Evolutionary conservation across 257 asterid genomes (phyloP), one percentile per base, ranked within the genome.

Genomic region (Solanum chilense): DNA sequence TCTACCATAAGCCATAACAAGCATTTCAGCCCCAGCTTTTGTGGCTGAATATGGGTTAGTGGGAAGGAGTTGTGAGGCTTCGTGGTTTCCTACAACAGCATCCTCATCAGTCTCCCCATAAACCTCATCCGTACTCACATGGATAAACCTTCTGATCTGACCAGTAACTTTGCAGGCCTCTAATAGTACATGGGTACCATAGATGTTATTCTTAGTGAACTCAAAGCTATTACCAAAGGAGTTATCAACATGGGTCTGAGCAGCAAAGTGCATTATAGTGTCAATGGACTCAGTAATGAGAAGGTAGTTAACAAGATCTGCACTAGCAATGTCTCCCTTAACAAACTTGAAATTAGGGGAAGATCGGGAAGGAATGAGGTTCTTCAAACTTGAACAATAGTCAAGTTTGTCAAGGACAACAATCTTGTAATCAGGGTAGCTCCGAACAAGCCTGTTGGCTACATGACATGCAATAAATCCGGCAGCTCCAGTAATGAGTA

Each of bases 391-490:
- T 33, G 89, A 87, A 37, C 89, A 87, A 42, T 87, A 87, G 77
- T 87, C 89, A 47, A 87, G 89, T 73, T 87, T 87, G 69, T 87
- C 89, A 52, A 87, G 87, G 25, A 87, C 89, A 16, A 87, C 87
- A 44, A 87, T 83, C 78, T 87, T 87, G 89, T 87, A 87, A 9
- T 83, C 89, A 2, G 89, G 89, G 70, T 87, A 73, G 85, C 86
- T 83, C 33, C 85, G 74, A 9, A 87, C 70, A 25, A 87, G 89
- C 76, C 89, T 37, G 84, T 87, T 87, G 45, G 89, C 87, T 9
- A 87, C 89, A 87, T 87, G 89, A 25, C 87, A 87, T 70, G 89
- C 89, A 83, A 87, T 87, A 82, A 87, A 87, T 58, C 89, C 89
- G 23, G 89, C 89, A 52, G 87, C 89, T 60, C 89, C 89, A 2